phyloP scores from a whole-genome alignment of 2,329 filamentous ascomycete genomes.

The Chaetomiaceae sp. region DNA sequence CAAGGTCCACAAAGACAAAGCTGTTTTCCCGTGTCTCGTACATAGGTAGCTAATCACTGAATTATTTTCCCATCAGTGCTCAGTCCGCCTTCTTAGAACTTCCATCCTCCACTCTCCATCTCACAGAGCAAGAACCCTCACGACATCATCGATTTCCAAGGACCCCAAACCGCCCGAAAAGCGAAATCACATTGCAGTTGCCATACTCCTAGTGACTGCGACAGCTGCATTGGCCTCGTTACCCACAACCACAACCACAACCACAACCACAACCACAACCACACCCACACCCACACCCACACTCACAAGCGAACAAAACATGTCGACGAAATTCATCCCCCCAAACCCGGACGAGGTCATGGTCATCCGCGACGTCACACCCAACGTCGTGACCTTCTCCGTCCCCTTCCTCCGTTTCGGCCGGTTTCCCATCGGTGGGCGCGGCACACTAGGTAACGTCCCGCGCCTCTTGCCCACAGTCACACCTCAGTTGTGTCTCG shows the following conservation, averaged over 20 bases:
- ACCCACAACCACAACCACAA: conserved; percentile 39
- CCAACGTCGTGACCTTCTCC: conserved; percentile 72
- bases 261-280: too few relatives aligned
- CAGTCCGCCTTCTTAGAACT: neutral
- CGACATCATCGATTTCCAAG: neutral
- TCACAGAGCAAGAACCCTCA: neutral
- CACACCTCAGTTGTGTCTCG: neutral
- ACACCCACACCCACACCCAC: conserved; percentile 2
- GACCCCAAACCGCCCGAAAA: neutral
- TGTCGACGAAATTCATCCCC: conserved; percentile 63
- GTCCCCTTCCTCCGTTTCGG: conserved; percentile 83
- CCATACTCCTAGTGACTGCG: neutral
- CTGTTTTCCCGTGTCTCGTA: too few relatives aligned
- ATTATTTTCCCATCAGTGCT: neutral
- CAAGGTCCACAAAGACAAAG: too few relatives aligned
- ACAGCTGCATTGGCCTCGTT: conserved; percentile 60
- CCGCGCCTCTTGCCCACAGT: neutral
- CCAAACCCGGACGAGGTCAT: conserved; percentile 74
- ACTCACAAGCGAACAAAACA: too few relatives aligned
- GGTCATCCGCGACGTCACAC: conserved; percentile 82
- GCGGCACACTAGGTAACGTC: conserved; percentile 71
- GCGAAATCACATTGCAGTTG: neutral
- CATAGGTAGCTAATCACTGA: neutral
- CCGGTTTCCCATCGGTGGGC: conserved; percentile 73
- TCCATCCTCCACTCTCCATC: neutral